These are phyloP conservation scores for Calycina marina DNA, from an alignment of 2,329 filamentous ascomycete genomes.

Conservation along the genomic window DNA sequence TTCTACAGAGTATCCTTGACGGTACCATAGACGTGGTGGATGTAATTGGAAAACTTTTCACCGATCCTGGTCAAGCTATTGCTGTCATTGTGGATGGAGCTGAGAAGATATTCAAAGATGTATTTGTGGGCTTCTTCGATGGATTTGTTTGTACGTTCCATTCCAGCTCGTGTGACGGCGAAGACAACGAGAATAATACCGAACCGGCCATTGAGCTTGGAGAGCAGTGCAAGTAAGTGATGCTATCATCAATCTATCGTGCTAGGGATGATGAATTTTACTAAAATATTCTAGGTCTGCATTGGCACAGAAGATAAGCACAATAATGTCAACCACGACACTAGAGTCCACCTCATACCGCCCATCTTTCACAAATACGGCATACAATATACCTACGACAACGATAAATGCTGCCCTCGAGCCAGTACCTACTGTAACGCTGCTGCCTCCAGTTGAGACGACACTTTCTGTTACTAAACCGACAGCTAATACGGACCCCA, in stretches of 20 bases:
- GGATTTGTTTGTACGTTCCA: slow-evolving; percentile 1
- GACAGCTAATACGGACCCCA: too few relatives aligned
- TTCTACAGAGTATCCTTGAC: slow-evolving; percentile 1
- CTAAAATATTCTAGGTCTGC: not conserved
- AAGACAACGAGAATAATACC: not conserved
- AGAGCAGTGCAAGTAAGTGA: not conserved
- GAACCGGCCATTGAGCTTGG: not conserved
- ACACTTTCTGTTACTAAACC: not conserved
- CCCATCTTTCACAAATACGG: not conserved
- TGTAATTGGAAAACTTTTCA: slow-evolving; percentile 2
- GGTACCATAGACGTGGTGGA: slow-evolving; percentile 1
- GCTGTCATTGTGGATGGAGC: slow-evolving; percentile 1
- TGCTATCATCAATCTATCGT: not conserved
- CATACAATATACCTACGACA: not conserved
- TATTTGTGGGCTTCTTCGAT: not conserved
- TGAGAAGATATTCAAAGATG: not conserved
- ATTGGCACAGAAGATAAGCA: not conserved
- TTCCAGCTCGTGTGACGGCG: not conserved
- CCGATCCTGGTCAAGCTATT: not conserved
- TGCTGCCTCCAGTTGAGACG: not conserved
- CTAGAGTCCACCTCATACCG: not conserved
- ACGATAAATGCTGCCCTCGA: not conserved
- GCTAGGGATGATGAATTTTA: not conserved
- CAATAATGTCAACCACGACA: not conserved
- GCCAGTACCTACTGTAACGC: not conserved